Evolutionary conservation across 306 rosid species (phyloP).

Genomic region (Acmispon strigosus): DNA sequence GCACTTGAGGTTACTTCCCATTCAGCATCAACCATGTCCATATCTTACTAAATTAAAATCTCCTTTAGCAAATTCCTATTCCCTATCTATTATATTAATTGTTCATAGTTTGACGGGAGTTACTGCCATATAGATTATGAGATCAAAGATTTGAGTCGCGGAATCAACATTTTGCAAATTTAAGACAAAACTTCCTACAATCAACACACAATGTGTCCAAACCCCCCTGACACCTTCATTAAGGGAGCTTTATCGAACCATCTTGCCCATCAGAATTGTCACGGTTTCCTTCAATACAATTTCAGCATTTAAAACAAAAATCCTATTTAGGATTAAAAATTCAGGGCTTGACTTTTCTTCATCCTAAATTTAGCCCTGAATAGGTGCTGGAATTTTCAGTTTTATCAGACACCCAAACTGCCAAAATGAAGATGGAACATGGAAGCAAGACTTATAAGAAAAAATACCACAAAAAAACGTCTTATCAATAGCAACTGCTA

Average conservation of each 20-base stretch:
- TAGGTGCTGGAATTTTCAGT: not conserved
- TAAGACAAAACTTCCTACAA: too few relatives aligned
- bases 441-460: not conserved
- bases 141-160: too few relatives aligned
- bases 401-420: not conserved
- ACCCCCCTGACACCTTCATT: too few relatives aligned
- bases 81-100: not conserved
- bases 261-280: too few relatives aligned
- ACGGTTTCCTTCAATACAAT: not conserved
- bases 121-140: too few relatives aligned
- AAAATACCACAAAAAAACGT: not conserved
- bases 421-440: not conserved
- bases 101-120: not conserved
- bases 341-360: not conserved
- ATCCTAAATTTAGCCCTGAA: not conserved
- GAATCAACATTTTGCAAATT: too few relatives aligned
- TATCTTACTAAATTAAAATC: not conserved
- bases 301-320: not conserved
- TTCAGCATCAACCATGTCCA: not conserved
- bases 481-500: not conserved
- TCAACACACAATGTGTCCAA: too few relatives aligned
- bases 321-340: not conserved
- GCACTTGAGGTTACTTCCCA: not conserved
- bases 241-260: too few relatives aligned
- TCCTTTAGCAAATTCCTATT: too few relatives aligned